A percentile compares a stretch with the other conserved stretches of the same genome.
phyloP scores from a whole-genome alignment of 495 filamentous ascomycete genomes.

The Daldinia grandis region DNA sequence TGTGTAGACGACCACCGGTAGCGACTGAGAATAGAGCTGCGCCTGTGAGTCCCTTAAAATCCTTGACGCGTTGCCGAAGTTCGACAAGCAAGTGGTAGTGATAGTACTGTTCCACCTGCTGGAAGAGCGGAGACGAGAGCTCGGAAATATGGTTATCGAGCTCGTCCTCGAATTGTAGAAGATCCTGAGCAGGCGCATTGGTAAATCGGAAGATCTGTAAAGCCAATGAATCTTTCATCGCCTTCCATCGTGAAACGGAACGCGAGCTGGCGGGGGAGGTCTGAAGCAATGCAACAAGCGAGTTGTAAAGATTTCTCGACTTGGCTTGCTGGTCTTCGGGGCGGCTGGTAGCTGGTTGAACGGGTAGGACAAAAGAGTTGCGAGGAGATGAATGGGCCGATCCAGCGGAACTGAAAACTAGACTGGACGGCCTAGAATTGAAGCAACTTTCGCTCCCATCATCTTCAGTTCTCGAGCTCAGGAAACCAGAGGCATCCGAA shows the following conservation, averaged over 20 bases:
- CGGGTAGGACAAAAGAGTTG: conserved; percentile 50
- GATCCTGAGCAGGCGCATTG: conserved; percentile 52
- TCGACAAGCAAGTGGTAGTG: conserved; percentile 53
- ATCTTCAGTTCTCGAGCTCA: conserved; percentile 37
- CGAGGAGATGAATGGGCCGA: conserved; percentile 57
- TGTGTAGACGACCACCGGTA: conserved; percentile 52
- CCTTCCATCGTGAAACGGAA: conserved; percentile 51
- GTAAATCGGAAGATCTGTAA: conserved; percentile 63
- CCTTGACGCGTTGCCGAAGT: conserved; percentile 56
- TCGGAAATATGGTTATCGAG: conserved; percentile 49
- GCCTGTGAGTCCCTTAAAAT: conserved; percentile 59
- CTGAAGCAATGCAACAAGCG: conserved; percentile 56
- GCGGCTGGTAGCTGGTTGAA: conserved; percentile 41
- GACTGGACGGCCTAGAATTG: conserved; percentile 55
- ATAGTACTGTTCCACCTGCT: conserved; percentile 51
- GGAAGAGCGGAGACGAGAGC: conserved; percentile 47
- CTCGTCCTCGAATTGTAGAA: conserved; percentile 56
- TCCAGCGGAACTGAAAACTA: conserved; percentile 54
- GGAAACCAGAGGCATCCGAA: conserved; percentile 40
- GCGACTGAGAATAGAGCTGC: conserved; percentile 62
- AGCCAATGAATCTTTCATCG: conserved; percentile 54
- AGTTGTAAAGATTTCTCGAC: conserved; percentile 51
- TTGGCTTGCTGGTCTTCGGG: conserved; percentile 46
- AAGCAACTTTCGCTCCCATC: conserved; percentile 40
- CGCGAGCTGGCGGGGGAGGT: conserved; percentile 48